These are phyloP conservation scores for Phytophthora pistaciae DNA, from an alignment of 352 stramenopile species.

Conservation along the genomic window DNA sequence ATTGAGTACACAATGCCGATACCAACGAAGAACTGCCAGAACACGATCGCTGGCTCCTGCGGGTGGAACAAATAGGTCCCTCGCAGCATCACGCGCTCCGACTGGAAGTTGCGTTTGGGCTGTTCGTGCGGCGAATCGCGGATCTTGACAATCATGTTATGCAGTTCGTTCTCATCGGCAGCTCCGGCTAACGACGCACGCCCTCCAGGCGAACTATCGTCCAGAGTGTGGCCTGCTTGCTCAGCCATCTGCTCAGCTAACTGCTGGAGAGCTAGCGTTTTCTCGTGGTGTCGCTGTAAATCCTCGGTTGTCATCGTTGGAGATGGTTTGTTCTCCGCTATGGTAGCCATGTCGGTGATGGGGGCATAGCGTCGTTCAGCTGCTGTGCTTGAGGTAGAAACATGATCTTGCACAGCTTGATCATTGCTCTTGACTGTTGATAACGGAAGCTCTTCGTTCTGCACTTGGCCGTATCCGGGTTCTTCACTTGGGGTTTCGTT, in stretches of 20 bases:
- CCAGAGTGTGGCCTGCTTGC: not conserved
- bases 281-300: slow-evolving; percentile 20
- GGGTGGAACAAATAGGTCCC: slow-evolving; percentile 84
- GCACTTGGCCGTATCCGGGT: not conserved
- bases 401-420: not conserved
- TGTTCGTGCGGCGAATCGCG: slow-evolving; percentile 56
- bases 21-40: slow-evolving; percentile 81
- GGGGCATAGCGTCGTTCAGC: slow-evolving; percentile 26
- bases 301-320: slow-evolving; percentile 1
- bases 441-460: slow-evolving; percentile 1
- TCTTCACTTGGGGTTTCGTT: slow-evolving; percentile 10
- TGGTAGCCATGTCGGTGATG: not conserved
- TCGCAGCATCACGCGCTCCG: slow-evolving; percentile 66
- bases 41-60: slow-evolving; percentile 69
- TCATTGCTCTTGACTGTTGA: not conserved
- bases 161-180: slow-evolving; percentile 31
- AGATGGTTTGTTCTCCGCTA: slow-evolving; percentile 8
- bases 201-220: slow-evolving; percentile 10
- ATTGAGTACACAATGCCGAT: slow-evolving; percentile 91
- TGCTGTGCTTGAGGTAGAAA: not conserved
- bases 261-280: slow-evolving; percentile 23
- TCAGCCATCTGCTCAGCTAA: slow-evolving; percentile 21
- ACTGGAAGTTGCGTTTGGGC: slow-evolving; percentile 56
- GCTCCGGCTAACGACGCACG: slow-evolving; percentile 26
- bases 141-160: slow-evolving; percentile 56